Base-by-base conservation (phyloP, 371 early-diverging fungal genomes). In the Mucor plumbeus region DNA sequence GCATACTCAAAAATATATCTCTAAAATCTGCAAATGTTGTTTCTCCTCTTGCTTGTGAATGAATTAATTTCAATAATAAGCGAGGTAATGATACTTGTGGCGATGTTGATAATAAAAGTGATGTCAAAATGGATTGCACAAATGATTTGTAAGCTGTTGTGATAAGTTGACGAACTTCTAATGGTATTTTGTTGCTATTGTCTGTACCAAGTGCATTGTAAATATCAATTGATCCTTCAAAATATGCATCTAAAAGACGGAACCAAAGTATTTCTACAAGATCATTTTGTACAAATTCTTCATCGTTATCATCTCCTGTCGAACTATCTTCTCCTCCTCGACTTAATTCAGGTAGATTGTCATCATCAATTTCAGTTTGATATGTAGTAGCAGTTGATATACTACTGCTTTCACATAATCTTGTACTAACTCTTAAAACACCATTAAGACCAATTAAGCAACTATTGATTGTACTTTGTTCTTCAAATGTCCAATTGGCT, bases 1-100 rank as follows among this genome's bases (percentile, higher is more conserved):
- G 78, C 90, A 93, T 91, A 19, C 89, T 88, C 36, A 87, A 78
- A 59, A 93, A 89, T 14, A 90, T 87, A 44, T 88, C 89, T 43
- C 90, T 79, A 63, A 90, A 89, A 63, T 92, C 91, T 7, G 90
- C 91, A 79, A 94, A 88, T 0, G 87, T 87, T 10, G 88, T 86
- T 38, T 82, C 83, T 36, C 86, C 83, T 9, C 73, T 62, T 43
- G 81, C 75, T 43, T 88, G 87, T 4, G 92, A 81, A 31, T 85
- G 78, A 44, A 91, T 87, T 36, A 91, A 77, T 4, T 89, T 87
- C 40, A 80, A 69, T 35, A 93, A 67, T 8, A 93, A 75, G 5
- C 88, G 77, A 6, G 91, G 90, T 6, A 92, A 75, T 0, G 89
- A 85, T 9, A 92, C 89, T 65, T 91, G 89, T 0, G 88, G 87